Conservation (phyloP, 352 stramenopile genomes). For the Pythium monospermum region DNA sequence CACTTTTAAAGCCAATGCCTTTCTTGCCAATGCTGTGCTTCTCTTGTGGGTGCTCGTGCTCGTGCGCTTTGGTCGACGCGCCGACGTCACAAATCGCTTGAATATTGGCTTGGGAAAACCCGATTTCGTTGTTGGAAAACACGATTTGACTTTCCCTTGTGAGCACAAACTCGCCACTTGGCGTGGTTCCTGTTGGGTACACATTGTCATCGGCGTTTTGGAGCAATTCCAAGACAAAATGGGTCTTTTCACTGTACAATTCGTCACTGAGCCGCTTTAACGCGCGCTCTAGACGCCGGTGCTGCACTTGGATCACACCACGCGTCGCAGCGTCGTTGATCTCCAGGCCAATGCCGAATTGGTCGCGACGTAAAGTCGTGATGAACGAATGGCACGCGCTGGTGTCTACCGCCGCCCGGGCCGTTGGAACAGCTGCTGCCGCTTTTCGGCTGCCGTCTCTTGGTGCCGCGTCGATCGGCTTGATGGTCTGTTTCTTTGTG, state of each 20-base stretch:
- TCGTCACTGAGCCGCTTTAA: conserved; percentile 85
- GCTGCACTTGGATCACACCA: conserved; percentile 60
- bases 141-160: conserved; percentile 43
- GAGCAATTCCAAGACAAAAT: conserved; percentile 86
- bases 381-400: conserved; percentile 49
- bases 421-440: too few species aligned
- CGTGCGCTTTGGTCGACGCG: conserved; percentile 66
- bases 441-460: too few species aligned
- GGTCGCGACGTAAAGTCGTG: conserved; percentile 49
- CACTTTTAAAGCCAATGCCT: conserved; percentile 89
- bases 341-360: conserved; percentile 75
- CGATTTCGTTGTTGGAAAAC: conserved; percentile 83
- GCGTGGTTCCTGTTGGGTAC: conserved; percentile 40
- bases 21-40: conserved; percentile 83
- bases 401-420: too few species aligned
- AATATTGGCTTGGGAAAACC: conserved; percentile 73
- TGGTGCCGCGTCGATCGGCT: background rate
- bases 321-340: conserved; percentile 54
- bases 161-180: conserved; percentile 58
- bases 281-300: conserved; percentile 71
- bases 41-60: conserved; percentile 15
- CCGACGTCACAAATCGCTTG: conserved; percentile 85
- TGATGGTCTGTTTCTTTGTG: background rate
- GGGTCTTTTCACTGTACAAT: conserved; percentile 82
- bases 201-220: conserved; percentile 87